Evolutionary conservation across 495 filamentous ascomycete species (phyloP), one percentile per base, ranked within the genome.

Genomic region (Daldinia childiae): DNA sequence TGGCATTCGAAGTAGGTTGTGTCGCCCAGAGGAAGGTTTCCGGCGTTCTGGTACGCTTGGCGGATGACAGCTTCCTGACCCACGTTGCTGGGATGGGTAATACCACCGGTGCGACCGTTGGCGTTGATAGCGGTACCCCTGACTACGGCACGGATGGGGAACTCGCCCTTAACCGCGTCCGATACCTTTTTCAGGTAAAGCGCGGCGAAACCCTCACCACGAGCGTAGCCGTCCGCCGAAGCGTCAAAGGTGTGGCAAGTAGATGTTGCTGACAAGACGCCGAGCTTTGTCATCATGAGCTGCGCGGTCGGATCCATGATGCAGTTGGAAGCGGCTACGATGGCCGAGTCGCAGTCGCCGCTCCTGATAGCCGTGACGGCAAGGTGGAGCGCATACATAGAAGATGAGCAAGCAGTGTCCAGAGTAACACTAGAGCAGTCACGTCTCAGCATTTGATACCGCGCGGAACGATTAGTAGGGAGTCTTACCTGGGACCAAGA

Each of bases 161-260:
- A 79, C 4, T 77, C 79, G 50, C 82, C 79, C 0, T 19, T 11
- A 1, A 87, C 52, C 0, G 86, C 90, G 24, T 85, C 79, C 41
- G 29, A 82, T 70, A 89, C 76, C 8, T 71, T 75, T 71, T 92
- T 93, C 11, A 93, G 57, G 3, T 86, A 78, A 0, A 92, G 30
- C 0, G 83, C 83, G 6, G 76, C 84, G 0, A 77, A 87, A 0
- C 91, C 82, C 27, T 86, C 87, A 8, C 89, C 84, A 4, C 91
- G 85, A 0, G 36, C 91, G 73, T 90, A 93, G 0, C 90, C 91
- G 67, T 90, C 81, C 0, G 89, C 91, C 0, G 68, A 52, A 0
- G 81, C 78, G 61, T 90, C 88, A 43, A 81, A 83, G 0, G 80
- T 79, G 36, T 77, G 80, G 0, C 77, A 79, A n/a, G 69, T 75